Evolutionary conservation across 345 rosid genomes (phyloP).

Genomic region (Chamaenerion angustifolium): DNA sequence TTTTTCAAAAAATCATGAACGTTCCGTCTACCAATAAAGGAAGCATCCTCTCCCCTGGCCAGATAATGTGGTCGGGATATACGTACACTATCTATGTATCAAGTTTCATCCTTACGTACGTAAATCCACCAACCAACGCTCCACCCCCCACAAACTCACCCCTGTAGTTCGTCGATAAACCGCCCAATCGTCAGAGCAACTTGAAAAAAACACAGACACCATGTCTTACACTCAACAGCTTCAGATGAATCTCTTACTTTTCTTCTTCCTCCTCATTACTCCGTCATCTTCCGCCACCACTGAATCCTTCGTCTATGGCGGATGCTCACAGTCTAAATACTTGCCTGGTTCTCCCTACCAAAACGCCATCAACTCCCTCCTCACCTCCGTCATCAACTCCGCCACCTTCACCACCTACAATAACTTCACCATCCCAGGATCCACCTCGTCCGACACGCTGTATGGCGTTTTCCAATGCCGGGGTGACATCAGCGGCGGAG

Average conservation of each 20-base stretch:
- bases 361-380: slow-evolving; percentile 53
- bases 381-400: slow-evolving; percentile 67
- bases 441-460: slow-evolving; percentile 23
- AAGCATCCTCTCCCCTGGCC: no score
- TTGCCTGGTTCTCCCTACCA: slow-evolving; percentile 48
- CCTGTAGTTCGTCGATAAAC: no score
- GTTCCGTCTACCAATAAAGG: no score
- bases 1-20: no score
- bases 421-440: slow-evolving; percentile 41
- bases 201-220: not conserved
- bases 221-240: not conserved
- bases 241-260: not conserved
- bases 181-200: no score
- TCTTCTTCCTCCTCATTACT: slow-evolving; percentile 6
- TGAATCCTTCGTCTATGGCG: slow-evolving; percentile 52
- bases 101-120: no score
- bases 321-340: slow-evolving; percentile 54
- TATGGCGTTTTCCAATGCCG: slow-evolving; percentile 85
- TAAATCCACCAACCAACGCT: no score
- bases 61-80: no score
- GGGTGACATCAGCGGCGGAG: slow-evolving; percentile 48
- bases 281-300: slow-evolving; percentile 30
- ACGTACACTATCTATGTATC: no score
- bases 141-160: no score
- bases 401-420: slow-evolving; percentile 28